Evolutionary conservation across 306 rosid species (phyloP).

Genomic region (Dalbergia cochinchinensis): DNA sequence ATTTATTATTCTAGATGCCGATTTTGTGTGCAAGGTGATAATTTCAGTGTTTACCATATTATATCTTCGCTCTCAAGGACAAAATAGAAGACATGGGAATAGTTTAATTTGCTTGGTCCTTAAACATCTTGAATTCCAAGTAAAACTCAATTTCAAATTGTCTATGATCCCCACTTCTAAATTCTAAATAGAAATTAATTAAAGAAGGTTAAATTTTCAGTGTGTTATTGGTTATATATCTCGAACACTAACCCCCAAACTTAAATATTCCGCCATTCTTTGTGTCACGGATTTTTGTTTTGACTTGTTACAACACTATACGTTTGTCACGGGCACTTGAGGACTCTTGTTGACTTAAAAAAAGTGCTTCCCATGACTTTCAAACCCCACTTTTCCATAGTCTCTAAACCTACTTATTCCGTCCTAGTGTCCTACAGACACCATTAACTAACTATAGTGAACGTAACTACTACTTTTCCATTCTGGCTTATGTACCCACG

Average conservation of each 20-base stretch:
- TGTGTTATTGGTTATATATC: not conserved
- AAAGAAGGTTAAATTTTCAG: conserved; percentile 3
- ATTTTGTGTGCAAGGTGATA: not conserved
- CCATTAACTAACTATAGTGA: not conserved
- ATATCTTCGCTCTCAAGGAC: not conserved
- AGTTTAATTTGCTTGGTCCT: conserved; percentile 50
- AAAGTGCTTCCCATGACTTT: conserved; percentile 15
- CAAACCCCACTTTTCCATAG: not conserved
- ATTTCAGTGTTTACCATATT: conserved; percentile 15
- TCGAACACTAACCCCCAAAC: conserved; percentile 34
- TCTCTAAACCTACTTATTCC: conserved; percentile 33
- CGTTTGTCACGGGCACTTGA: conserved; percentile 45
- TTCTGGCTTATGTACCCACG: conserved; percentile 4
- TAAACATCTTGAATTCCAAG: conserved; percentile 47
- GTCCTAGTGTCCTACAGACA: not conserved
- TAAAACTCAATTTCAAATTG: conserved; percentile 1
- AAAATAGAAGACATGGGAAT: not conserved
- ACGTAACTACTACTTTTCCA: not conserved
- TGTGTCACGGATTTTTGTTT: conserved; percentile 41
- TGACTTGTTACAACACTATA: conserved; percentile 34
- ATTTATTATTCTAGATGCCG: not conserved
- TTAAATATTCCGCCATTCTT: conserved; percentile 39
- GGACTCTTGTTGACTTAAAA: conserved; percentile 44
- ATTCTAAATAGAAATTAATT: not conserved
- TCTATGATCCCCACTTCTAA: conserved; percentile 8